These are phyloP conservation scores for Phylloporus arenicola DNA, from an alignment of 768 basidiomycete genomes.

Conservation along the genomic window DNA sequence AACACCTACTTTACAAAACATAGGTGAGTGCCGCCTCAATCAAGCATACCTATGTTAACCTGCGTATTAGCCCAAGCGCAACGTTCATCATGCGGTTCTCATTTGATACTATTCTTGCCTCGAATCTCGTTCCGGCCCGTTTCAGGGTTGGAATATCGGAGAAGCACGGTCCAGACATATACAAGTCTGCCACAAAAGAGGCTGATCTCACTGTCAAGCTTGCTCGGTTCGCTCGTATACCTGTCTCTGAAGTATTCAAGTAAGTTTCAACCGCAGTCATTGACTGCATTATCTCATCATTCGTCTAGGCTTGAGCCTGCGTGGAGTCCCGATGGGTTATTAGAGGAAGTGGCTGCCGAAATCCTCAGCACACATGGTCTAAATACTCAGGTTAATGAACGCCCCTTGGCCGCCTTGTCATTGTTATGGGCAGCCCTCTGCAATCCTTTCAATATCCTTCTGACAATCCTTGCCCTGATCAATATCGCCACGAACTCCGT, in stretches of 20 bases:
- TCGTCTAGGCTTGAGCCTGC: constrained; percentile 21
- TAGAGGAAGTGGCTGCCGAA: constrained; percentile 15
- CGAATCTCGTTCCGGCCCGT: constrained; percentile 18
- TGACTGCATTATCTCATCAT: background rate
- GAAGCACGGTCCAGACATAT: constrained; percentile 24
- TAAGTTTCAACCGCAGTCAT: constrained; percentile 3
- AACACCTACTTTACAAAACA: constrained; percentile 13
- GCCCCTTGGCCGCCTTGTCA: constrained; percentile 25
- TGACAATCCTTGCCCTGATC: constrained; percentile 27
- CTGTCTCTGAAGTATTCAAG: constrained; percentile 22
- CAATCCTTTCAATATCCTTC: constrained; percentile 33
- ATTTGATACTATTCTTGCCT: constrained; percentile 18
- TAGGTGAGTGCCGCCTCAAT: constrained; percentile 8
- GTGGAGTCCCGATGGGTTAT: constrained; percentile 23
- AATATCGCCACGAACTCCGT: constrained; percentile 31
- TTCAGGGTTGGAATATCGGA: constrained; percentile 15
- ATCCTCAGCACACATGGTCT: constrained; percentile 21
- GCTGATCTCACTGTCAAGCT: constrained; percentile 19
- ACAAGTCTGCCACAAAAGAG: constrained; percentile 14
- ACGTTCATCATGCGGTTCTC: constrained; percentile 20
- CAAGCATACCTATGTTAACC: constrained; percentile 2
- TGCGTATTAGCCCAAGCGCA: constrained; percentile 8
- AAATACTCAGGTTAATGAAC: constrained; percentile 29
- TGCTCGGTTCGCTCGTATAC: constrained; percentile 24
- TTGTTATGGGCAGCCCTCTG: constrained; percentile 30